These are phyloP conservation scores for Recurvomyces mirabilis DNA, from an alignment of 495 filamentous ascomycete genomes.

Conservation along the genomic window DNA sequence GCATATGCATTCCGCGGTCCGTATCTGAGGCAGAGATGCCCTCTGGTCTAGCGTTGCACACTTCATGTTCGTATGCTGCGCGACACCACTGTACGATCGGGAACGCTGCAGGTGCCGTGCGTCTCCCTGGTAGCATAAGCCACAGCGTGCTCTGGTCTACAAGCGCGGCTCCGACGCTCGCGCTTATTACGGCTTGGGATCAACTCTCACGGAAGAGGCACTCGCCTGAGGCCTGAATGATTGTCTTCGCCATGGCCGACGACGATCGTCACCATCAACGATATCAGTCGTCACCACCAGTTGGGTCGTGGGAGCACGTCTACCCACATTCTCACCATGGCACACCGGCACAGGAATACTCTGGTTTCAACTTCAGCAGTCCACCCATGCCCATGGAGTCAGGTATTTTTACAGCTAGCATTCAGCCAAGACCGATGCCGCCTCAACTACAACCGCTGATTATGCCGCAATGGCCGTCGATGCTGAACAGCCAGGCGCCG, in stretches of 20 bases:
- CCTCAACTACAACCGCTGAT: slow-evolving; percentile 39
- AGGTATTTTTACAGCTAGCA: slow-evolving; percentile 26
- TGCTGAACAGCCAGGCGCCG: slow-evolving; percentile 38
- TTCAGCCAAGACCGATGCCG: slow-evolving; percentile 33
- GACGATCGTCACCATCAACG: slow-evolving; percentile 5
- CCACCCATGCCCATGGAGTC: slow-evolving; percentile 34
- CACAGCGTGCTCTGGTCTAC: slow-evolving; percentile 14
- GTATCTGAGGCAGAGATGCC: slow-evolving; percentile 9
- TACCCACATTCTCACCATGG: slow-evolving; percentile 30
- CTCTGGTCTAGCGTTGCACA: slow-evolving; percentile 2
- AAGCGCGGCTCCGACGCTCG: slow-evolving; percentile 4
- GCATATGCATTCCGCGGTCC: slow-evolving; percentile 7
- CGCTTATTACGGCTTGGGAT: neutral
- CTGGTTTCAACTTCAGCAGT: slow-evolving; percentile 33
- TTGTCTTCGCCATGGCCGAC: slow-evolving; percentile 12
- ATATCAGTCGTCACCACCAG: slow-evolving; percentile 16
- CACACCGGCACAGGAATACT: slow-evolving; percentile 37
- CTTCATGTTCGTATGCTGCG: slow-evolving; percentile 10
- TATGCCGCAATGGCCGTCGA: slow-evolving; percentile 44
- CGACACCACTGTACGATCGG: slow-evolving; percentile 1
- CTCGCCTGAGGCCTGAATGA: slow-evolving; percentile 6
- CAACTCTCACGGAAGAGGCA: neutral
- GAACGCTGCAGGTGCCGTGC: slow-evolving; percentile 8
- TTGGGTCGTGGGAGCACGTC: slow-evolving; percentile 11
- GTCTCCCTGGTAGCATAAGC: slow-evolving; percentile 10